phyloP scores from a whole-genome alignment of 176 grass and related monocot genomes.

The Elymus sibiricus region DNA sequence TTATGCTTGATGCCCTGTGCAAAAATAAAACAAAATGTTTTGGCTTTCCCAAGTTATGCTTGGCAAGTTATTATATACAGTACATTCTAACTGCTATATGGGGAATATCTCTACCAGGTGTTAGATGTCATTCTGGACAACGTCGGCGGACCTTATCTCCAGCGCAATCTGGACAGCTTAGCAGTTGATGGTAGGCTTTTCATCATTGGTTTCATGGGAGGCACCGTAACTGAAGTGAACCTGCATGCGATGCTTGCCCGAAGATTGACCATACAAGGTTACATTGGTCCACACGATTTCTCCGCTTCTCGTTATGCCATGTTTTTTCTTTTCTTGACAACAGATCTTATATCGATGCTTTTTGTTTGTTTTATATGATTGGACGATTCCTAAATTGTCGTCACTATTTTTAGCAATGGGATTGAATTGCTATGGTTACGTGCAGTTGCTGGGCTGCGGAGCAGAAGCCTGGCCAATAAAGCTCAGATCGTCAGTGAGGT shows the following conservation, averaged over 20 bases:
- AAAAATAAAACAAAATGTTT: background rate
- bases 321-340: background rate
- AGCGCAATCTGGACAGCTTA: conserved; percentile 72
- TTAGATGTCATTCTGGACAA: conserved; percentile 91
- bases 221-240: conserved; percentile 46
- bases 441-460: conserved; percentile 68
- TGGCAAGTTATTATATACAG: background rate
- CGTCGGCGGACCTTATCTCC: conserved; percentile 60
- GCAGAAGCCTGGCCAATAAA: conserved; percentile 62
- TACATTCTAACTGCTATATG: background rate
- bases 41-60: background rate
- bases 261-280: conserved; percentile 78
- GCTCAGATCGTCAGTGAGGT: conserved; percentile 67
- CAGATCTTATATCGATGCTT: background rate
- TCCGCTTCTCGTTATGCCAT: background rate
- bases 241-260: conserved; percentile 54
- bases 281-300: background rate
- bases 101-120: conserved; percentile 34
- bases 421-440: background rate
- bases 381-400: background rate
- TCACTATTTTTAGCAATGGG: background rate
- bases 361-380: background rate
- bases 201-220: conserved; percentile 81
- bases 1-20: background rate
- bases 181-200: conserved; percentile 77